Conservation (phyloP, 352 stramenopile species). For the Phytophthora tentaculata region DNA sequence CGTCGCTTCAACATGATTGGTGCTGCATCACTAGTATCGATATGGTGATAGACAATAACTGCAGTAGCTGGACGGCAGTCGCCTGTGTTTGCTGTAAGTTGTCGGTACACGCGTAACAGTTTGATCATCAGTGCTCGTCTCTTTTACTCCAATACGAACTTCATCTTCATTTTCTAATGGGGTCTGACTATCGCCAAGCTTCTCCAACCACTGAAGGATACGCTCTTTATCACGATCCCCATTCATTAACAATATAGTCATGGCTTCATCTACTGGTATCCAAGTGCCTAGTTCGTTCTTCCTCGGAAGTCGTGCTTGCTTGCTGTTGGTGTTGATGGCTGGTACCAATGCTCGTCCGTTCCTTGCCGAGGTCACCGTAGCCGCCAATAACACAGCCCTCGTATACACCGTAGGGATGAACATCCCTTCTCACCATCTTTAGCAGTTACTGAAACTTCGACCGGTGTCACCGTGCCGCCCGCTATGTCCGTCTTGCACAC, state of each 20-base stretch:
- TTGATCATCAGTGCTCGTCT: neutral
- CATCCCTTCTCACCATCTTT: neutral
- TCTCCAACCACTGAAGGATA: neutral
- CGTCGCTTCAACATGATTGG: too few relatives aligned
- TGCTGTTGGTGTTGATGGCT: neutral
- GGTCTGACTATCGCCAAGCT: neutral
- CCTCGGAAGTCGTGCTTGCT: neutral
- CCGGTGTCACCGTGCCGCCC: neutral
- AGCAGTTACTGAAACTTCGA: neutral
- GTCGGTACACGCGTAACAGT: neutral
- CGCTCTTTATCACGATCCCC: neutral
- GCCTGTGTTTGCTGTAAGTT: neutral
- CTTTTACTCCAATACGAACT: neutral
- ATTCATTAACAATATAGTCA: neutral
- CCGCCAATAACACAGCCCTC: neutral
- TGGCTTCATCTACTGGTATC: neutral
- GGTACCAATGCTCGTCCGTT: neutral
- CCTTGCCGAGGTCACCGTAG: neutral
- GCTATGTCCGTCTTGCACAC: neutral
- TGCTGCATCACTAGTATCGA: too few relatives aligned
- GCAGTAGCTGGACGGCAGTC: too few relatives aligned
- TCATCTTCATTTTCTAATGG: neutral
- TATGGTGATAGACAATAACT: too few relatives aligned
- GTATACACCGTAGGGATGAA: neutral
- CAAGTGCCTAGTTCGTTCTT: conserved; percentile 7